These are phyloP conservation scores for Mallotus japonicus DNA, from an alignment of 441 rosid species.

Conservation along the genomic window DNA sequence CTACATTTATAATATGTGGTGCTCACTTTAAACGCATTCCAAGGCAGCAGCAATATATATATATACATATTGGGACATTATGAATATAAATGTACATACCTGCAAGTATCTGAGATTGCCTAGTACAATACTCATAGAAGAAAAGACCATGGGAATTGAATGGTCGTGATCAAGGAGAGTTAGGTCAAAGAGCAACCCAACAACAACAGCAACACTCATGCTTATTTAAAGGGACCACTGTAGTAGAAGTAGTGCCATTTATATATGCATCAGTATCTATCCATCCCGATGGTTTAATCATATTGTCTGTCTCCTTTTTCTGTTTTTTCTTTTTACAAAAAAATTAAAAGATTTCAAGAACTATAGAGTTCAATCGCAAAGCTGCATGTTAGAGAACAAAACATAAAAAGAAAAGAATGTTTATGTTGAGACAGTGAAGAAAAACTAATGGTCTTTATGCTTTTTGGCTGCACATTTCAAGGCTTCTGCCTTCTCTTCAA, in stretches of 20 bases:
- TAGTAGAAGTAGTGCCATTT: too few relatives aligned
- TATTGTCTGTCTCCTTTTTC: conserved; percentile 32
- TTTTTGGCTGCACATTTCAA: conserved; percentile 23
- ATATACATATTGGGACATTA: not conserved
- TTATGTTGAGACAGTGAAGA: conserved; percentile 11
- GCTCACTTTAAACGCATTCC: conserved; percentile 8
- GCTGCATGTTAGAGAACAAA: conserved; percentile 20
- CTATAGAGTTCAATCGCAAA: conserved; percentile 16
- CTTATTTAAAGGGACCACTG: conserved; percentile 30
- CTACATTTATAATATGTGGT: not conserved
- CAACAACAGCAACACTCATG: conserved; percentile 32
- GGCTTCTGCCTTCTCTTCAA: conserved; percentile 23
- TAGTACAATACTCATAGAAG: not conserved
- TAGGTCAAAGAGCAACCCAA: conserved; percentile 31
- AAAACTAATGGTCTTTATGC: conserved; percentile 14
- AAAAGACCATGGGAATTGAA: conserved; percentile 16
- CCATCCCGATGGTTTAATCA: conserved; percentile 29
- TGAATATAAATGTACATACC: not conserved
- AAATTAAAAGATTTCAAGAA: not conserved
- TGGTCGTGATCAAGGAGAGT: conserved; percentile 18
- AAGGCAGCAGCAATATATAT: not conserved
- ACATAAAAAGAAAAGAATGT: not conserved
- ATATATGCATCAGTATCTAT: not conserved
- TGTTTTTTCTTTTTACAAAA: conserved; percentile 9
- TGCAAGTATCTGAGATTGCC: not conserved